Evolutionary conservation across 441 rosid genomes (phyloP).

Genomic region (Adansonia gregorii): DNA sequence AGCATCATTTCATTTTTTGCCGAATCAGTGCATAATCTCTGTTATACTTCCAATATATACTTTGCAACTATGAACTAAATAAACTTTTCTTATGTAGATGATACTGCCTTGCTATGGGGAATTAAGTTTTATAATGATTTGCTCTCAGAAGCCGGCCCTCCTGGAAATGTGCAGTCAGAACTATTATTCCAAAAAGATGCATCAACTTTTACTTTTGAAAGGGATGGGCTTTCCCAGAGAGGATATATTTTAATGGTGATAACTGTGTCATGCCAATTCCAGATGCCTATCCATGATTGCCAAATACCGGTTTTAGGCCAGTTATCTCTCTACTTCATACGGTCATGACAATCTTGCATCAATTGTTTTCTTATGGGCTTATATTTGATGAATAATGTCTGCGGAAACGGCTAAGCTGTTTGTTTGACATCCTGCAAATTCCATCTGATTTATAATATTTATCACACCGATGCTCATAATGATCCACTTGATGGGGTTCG

Average conservation of each 20-base stretch:
- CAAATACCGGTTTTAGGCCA: constrained; percentile 56
- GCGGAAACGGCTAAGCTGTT: constrained; percentile 23
- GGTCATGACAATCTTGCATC: constrained; percentile 38
- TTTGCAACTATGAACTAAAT: background rate
- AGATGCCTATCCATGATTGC: constrained; percentile 88
- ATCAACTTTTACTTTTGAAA: constrained; percentile 90
- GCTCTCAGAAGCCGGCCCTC: constrained; percentile 77
- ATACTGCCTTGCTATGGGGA: constrained; percentile 93
- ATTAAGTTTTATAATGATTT: constrained; percentile 83
- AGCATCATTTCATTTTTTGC: background rate
- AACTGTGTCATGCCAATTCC: constrained; percentile 98
- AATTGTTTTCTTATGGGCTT: constrained; percentile 38
- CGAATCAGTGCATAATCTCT: background rate
- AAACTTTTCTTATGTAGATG: constrained; percentile 54
- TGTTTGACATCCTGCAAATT: constrained; percentile 22
- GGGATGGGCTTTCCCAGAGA: constrained; percentile 97
- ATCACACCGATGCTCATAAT: constrained; percentile 23
- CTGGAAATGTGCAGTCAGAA: constrained; percentile 91
- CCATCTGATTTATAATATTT: constrained; percentile 7
- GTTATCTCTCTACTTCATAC: constrained; percentile 38
- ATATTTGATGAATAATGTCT: constrained; percentile 35
- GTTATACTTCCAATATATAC: constrained; percentile 15
- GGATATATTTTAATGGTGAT: constrained; percentile 91
- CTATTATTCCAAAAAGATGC: constrained; percentile 76
- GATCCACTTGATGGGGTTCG: constrained; percentile 18